These are phyloP conservation scores for Tolypocladium paradoxum DNA, from an alignment of 2,329 filamentous ascomycete species.

Conservation along the genomic window DNA sequence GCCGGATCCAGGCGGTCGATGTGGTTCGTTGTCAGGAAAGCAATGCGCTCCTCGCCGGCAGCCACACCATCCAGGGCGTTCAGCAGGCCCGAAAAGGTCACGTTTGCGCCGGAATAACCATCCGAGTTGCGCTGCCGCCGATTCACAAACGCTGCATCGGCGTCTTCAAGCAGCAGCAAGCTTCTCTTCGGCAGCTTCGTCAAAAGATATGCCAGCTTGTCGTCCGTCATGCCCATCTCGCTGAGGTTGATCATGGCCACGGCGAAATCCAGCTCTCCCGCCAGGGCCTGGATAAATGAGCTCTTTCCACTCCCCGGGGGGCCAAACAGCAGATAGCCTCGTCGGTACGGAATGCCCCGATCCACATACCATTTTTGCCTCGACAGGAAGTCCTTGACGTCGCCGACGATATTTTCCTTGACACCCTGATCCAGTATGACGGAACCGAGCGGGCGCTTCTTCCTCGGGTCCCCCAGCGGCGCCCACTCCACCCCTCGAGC, in stretches of 20 bases:
- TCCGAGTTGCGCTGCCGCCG: constrained; percentile 66
- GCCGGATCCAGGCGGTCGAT: constrained; percentile 83
- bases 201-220: constrained; percentile 75
- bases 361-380: constrained; percentile 84
- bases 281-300: constrained; percentile 90
- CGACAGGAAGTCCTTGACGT: constrained; percentile 72
- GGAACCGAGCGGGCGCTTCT: constrained; percentile 78
- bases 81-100: constrained; percentile 86
- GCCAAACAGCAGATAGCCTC: constrained; percentile 81
- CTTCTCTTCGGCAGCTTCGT: constrained; percentile 77
- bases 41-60: constrained; percentile 84
- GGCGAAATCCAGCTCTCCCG: constrained; percentile 83
- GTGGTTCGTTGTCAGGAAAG: constrained; percentile 92
- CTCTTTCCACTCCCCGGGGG: constrained; percentile 89
- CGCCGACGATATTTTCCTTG: constrained; percentile 67
- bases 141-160: constrained; percentile 83
- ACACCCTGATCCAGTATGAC: constrained; percentile 79
- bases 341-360: constrained; percentile 84
- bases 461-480: constrained; percentile 70
- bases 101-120: constrained; percentile 76
- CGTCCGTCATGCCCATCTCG: constrained; percentile 81
- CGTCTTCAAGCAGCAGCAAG: constrained; percentile 77
- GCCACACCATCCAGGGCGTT: constrained; percentile 86
- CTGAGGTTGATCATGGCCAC: constrained; percentile 89
- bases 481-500: constrained; percentile 78